A percentile compares a stretch with the other conserved stretches of the same genome.
Conservation (phyloP, 805 yeast genomes). For the Cyberlindnera subsufficiens region DNA sequence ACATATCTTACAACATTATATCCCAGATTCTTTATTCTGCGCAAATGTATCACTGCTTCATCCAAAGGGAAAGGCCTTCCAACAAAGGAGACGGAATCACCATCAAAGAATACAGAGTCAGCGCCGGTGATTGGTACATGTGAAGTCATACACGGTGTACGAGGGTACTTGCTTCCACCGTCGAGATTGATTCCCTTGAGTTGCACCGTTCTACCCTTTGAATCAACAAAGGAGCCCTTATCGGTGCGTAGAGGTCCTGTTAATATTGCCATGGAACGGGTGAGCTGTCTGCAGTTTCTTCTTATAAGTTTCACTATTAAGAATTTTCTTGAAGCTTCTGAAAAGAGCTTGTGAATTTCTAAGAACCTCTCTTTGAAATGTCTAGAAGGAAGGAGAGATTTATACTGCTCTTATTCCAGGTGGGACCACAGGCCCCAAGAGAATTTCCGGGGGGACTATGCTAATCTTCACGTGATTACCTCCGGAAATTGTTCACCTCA, state of each 20-base stretch:
- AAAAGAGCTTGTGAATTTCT: too few species aligned
- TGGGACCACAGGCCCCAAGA: too few species aligned
- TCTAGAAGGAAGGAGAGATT: too few species aligned
- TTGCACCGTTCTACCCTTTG: constrained; percentile 50
- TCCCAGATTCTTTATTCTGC: constrained; percentile 73
- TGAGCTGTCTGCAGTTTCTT: background rate
- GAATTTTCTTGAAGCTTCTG: too few species aligned
- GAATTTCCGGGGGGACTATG: too few species aligned
- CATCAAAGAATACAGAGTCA: constrained; percentile 52
- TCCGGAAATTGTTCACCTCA: too few species aligned
- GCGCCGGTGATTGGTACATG: constrained; percentile 26
- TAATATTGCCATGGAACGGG: constrained; percentile 2
- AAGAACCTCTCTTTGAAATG: too few species aligned
- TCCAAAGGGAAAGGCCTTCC: constrained; percentile 75
- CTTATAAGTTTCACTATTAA: too few species aligned
- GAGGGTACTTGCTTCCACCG: constrained; percentile 67
- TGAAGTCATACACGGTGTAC: constrained; percentile 40
- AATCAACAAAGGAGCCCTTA: constrained; percentile 54
- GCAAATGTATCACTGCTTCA: constrained; percentile 66
- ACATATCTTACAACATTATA: constrained; percentile 73
- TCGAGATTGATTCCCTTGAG: constrained; percentile 82
- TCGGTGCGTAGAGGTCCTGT: constrained; percentile 2
- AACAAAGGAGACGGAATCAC: constrained; percentile 73
- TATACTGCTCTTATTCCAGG: too few species aligned
- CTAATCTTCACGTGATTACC: too few species aligned